Evolutionary conservation across 768 basidiomycete genomes (phyloP), one percentile per base, ranked within the genome.

Genomic region (Leccinum ochraceum): DNA sequence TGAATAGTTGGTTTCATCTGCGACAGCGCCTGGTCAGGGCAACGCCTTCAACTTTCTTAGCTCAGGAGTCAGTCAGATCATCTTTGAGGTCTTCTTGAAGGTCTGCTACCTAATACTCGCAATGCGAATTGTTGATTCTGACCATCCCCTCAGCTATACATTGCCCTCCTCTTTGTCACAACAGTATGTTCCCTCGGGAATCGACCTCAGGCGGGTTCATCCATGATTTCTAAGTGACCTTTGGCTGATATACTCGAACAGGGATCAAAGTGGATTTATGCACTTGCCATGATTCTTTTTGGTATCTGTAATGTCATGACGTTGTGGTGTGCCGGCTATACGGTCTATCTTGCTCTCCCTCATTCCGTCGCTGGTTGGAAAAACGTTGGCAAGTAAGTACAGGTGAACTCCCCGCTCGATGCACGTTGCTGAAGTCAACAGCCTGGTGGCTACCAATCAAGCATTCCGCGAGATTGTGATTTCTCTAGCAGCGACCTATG

Each of bases 171-270:
- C 66, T 94, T 92, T 74, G 83, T 94, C 57, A 82, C 89, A 63
- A 79, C 87, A 54, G 89, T 94, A 55, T 93, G 92, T 78, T 94
- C 94, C 36, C 86, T 95, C 57, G 94, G 94, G 46, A 96, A 96
- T 76, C 87, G 94, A 54, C 94, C 94, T 53, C 90, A 89, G 69
- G 77, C 72, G 17, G 9, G 74, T 65, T 58, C 26, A 11, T 39
- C 54, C 54, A 56, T 60, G 61, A 63, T 30, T 20, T 61, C 13
- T 24, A 11, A 51, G 6, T 53, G 56, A 54, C 42, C 37, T 39
- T 44, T 52, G 39, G 56, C 58, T 62, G 44, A 63, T 30, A 42
- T 32, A 36, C 14, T 9, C 11, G 54, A 62, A 55, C 53, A 89
- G 80, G 94, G 94, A 26, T 92, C 90, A 11, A 92, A 93, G 76